These are phyloP conservation scores for Salix brachista DNA, from an alignment of 345 rosid genomes.

Conservation along the genomic window DNA sequence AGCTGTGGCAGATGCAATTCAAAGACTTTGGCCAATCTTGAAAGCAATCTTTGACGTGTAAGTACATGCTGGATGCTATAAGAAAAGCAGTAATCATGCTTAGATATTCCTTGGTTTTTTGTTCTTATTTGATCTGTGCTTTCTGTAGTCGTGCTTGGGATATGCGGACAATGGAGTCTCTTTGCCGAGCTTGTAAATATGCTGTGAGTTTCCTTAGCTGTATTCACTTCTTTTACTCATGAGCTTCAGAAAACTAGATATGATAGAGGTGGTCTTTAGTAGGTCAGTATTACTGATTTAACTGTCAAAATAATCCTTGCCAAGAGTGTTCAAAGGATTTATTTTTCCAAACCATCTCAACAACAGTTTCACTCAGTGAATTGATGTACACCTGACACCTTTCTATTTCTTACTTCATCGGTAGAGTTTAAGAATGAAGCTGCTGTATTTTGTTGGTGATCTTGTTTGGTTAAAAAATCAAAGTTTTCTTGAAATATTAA, in stretches of 20 bases:
- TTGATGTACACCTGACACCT: background rate
- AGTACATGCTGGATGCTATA: conserved; percentile 30
- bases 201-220: conserved; percentile 62
- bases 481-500: background rate
- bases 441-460: background rate
- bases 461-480: conserved; percentile 5
- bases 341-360: background rate
- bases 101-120: conserved; percentile 11
- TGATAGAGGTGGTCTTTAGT: background rate
- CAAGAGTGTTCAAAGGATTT: background rate
- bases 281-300: background rate
- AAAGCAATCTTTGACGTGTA: conserved; percentile 87
- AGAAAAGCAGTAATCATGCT: background rate
- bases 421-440: background rate
- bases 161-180: conserved; percentile 98
- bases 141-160: conserved; percentile 97
- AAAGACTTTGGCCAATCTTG: conserved; percentile 90
- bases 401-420: background rate
- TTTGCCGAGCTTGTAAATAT: conserved; percentile 98
- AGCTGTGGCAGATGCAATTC: conserved; percentile 91
- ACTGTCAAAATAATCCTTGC: background rate
- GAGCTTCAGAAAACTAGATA: conserved; percentile 1
- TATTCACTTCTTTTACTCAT: background rate
- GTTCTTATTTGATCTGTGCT: conserved; percentile 20
- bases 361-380: background rate